phyloP scores from a whole-genome alignment of 2,329 filamentous ascomycete genomes.

The Colletotrichum liriopes region DNA sequence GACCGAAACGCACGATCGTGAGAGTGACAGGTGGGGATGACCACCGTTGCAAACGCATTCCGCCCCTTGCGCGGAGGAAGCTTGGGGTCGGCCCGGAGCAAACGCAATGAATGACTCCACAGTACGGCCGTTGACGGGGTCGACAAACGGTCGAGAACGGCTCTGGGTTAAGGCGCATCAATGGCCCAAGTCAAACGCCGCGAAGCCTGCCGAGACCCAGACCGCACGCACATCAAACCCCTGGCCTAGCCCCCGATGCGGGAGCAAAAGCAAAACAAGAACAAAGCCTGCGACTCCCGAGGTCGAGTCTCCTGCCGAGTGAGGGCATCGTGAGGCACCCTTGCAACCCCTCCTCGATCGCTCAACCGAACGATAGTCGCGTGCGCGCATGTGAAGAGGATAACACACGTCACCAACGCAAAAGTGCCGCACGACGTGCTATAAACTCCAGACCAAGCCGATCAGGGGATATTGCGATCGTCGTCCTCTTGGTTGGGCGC shows the following conservation, averaged over 20 bases:
- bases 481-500: constrained; percentile 4
- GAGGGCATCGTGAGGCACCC: constrained; percentile 10
- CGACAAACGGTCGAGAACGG: constrained; percentile 13
- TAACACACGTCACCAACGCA: constrained; percentile 36
- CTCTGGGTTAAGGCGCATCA: background rate
- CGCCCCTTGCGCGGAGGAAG: background rate
- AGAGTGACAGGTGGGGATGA: constrained; percentile 2
- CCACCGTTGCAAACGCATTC: constrained; percentile 6
- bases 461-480: constrained; percentile 31
- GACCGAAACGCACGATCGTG: too few relatives aligned
- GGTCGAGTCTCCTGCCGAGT: background rate
- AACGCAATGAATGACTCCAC: constrained; percentile 3
- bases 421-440: constrained; percentile 26
- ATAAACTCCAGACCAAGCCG: constrained; percentile 24
- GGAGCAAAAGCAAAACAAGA: constrained; percentile 7
- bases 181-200: background rate
- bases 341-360: background rate
- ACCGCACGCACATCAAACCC: background rate
- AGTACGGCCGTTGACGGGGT: constrained; percentile 9
- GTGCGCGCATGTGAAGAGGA: constrained; percentile 35
- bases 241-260: background rate
- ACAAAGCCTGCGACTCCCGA: constrained; percentile 3
- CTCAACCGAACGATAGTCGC: constrained; percentile 25
- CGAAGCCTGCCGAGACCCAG: background rate
- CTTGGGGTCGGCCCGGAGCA: constrained; percentile 9